Base-by-base conservation (phyloP, 345 rosid species). In the Arabis hirsuta region DNA sequence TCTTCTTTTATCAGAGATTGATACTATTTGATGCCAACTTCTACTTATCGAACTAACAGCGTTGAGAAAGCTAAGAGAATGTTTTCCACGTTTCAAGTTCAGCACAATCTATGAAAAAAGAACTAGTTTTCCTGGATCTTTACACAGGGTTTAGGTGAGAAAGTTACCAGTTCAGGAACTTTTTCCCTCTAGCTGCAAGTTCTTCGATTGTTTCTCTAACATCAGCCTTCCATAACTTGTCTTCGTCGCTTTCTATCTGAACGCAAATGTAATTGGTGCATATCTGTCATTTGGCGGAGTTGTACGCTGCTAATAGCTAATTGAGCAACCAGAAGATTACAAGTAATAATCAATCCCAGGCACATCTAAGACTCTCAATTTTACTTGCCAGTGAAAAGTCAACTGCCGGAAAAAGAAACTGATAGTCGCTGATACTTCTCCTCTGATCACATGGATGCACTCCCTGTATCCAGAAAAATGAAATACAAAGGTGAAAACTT, bases 321-420 rank as follows among this genome's bases (percentile, higher is more conserved):
- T 50, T 51, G 76, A 72, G 67, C 65, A 55, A 76, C 68, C 62
- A 78, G 65, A 53, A 78, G 68, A 60, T 72, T 71, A 71, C 64
- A 74, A 71, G 64, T 60, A 34, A 69, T 61, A 74, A 62, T 82
- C 45, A 46, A 64, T 82, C 70, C 46, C 10, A 59, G 74, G 65
- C 76, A 66, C 76, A 76, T 76, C 73, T 70, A 54, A 79, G 62
- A 72, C 55, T 66, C 73, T 65, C 53, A 60, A 51, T 52, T 12
- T 77, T 64, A 78, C 96, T 89, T 95, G 82, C 97, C 93, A 85
- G 79, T 38, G 97, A 91, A 83, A 91, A 88, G 74, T 95, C 99
- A 80, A 95, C 73, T 39, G 97, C 96, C 4, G 99, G 99, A 77
- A 91, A 91, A 80, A 89, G 87, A 80, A 82, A 84, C 71, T 84